Evolutionary conservation across 768 basidiomycete genomes (phyloP).

Genomic region (Fomitopsis pulvina): DNA sequence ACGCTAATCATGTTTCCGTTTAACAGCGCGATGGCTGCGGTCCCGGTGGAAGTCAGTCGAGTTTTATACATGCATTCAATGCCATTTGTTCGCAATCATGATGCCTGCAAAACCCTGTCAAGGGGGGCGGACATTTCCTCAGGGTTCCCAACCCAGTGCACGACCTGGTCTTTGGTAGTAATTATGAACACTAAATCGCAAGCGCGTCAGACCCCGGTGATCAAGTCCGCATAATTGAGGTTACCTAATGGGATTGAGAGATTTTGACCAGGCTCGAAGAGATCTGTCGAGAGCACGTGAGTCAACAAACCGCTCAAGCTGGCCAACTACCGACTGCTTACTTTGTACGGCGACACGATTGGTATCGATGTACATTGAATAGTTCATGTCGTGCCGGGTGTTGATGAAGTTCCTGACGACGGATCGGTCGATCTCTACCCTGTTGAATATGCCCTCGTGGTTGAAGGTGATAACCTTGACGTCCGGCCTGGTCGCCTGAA

Average conservation of each 20-base stretch:
- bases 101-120: conserved; percentile 10
- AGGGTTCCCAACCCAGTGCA: conserved; percentile 24
- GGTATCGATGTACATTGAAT: conserved; percentile 22
- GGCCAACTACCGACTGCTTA: conserved; percentile 5
- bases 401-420: conserved; percentile 20
- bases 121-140: conserved; percentile 23
- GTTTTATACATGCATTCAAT: too few species aligned
- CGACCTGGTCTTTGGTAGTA: conserved; percentile 19
- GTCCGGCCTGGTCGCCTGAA: conserved; percentile 16
- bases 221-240: too few species aligned
- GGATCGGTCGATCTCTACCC: conserved; percentile 17
- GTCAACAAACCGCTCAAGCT: conserved; percentile 2
- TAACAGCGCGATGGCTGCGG: too few species aligned
- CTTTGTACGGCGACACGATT: conserved; percentile 22
- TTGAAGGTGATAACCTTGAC: conserved; percentile 25
- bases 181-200: conserved; percentile 22
- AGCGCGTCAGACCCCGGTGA: too few species aligned
- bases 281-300: conserved; percentile 14
- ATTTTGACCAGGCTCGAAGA: conserved; percentile 24
- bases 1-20: too few species aligned
- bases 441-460: conserved; percentile 25
- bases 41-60: too few species aligned
- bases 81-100: too few species aligned
- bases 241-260: conserved; percentile 23
- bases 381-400: conserved; percentile 21